phyloP scores from a whole-genome alignment of 2,329 filamentous ascomycete species.

The Aspergillus japonicus region DNA sequence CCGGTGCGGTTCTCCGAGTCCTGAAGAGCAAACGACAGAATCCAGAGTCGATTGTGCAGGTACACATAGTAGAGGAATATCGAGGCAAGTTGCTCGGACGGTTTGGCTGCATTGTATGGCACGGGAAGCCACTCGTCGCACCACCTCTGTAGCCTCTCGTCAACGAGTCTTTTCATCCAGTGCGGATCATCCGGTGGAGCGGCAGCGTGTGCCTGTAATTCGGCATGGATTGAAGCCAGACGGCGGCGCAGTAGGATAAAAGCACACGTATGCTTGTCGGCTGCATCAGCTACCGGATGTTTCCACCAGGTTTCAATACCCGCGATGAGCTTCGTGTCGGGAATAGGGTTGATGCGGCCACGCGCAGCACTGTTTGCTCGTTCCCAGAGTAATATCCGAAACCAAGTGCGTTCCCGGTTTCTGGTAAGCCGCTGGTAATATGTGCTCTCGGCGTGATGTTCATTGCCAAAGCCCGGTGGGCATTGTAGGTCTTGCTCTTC shows the following conservation, averaged over 20 bases:
- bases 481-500: too few species aligned
- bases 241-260: slow-evolving; percentile 27
- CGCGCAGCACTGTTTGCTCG: slow-evolving; percentile 31
- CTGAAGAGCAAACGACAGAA: slow-evolving; percentile 28
- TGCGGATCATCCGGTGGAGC: slow-evolving; percentile 19
- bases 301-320: slow-evolving; percentile 29
- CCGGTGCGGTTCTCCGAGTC: slow-evolving; percentile 8
- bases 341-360: slow-evolving; percentile 28
- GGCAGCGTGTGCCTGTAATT: slow-evolving; percentile 15
- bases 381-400: slow-evolving; percentile 33
- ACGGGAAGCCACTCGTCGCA: slow-evolving; percentile 21
- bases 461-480: too few species aligned
- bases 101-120: neutral
- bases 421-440: slow-evolving; percentile 20
- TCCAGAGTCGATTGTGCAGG: slow-evolving; percentile 29
- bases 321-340: slow-evolving; percentile 27
- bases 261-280: slow-evolving; percentile 31
- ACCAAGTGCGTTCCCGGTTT: slow-evolving; percentile 32
- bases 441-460: neutral
- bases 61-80: slow-evolving; percentile 29
- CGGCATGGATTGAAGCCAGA: slow-evolving; percentile 20
- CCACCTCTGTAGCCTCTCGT: slow-evolving; percentile 25
- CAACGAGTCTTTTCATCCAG: slow-evolving; percentile 27
- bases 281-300: slow-evolving; percentile 27
- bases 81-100: slow-evolving; percentile 16